A percentile compares a stretch with the other conserved stretches of the same genome.
phyloP scores from a whole-genome alignment of 352 stramenopile species.

The Phytophthora tentaculata region DNA sequence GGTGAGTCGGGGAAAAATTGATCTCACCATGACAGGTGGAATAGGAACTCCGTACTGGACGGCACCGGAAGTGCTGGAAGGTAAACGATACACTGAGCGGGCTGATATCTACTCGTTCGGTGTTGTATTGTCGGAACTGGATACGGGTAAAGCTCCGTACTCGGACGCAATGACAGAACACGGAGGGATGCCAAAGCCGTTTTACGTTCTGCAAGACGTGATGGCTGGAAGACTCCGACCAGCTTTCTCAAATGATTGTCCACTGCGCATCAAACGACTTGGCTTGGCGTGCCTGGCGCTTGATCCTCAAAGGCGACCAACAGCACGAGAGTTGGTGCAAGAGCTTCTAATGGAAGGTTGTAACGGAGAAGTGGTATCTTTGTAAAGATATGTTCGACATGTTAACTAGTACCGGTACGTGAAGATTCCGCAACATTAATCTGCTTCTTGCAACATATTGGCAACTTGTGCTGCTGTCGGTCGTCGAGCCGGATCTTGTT shows the following conservation, averaged over 20 bases:
- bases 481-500: conserved; percentile 42
- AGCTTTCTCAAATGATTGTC: conserved; percentile 47
- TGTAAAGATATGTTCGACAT: too few species aligned
- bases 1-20: conserved; percentile 42
- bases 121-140: conserved; percentile 43
- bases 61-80: conserved; percentile 64
- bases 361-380: not conserved
- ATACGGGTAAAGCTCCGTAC: conserved; percentile 42
- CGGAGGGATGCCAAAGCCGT: conserved; percentile 25
- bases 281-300: conserved; percentile 32
- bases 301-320: conserved; percentile 37
- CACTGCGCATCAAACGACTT: conserved; percentile 35
- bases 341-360: not conserved
- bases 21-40: conserved; percentile 53
- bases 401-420: too few species aligned
- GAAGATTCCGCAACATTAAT: conserved; percentile 7
- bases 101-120: conserved; percentile 51
- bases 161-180: conserved; percentile 22
- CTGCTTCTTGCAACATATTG: conserved; percentile 13
- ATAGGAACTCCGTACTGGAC: conserved; percentile 62
- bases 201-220: conserved; percentile 51
- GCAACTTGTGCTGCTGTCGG: conserved; percentile 34
- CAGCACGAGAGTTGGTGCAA: conserved; percentile 34
- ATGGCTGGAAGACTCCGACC: conserved; percentile 49
- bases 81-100: conserved; percentile 37